A percentile compares a stretch with the other conserved stretches of the same genome.
Evolutionary conservation across 179 eudicot species (phyloP).

Genomic region (Camellia oleifera): DNA sequence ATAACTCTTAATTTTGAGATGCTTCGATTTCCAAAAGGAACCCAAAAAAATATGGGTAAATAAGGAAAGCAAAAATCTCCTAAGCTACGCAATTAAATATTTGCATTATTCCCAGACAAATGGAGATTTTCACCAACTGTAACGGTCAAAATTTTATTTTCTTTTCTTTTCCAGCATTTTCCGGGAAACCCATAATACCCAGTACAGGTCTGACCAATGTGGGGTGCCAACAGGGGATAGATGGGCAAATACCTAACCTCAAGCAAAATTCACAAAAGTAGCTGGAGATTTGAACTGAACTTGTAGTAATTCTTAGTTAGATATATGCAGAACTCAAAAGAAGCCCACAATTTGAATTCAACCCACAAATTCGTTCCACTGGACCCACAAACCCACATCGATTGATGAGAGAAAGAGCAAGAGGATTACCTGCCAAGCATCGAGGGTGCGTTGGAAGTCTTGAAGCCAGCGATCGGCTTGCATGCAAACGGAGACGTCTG

Average conservation of each 20-base stretch:
- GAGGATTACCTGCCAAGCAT: constrained; percentile 90
- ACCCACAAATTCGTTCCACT: not conserved
- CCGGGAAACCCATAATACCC: not conserved
- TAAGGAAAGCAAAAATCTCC: too few relatives aligned
- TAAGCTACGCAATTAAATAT: not conserved
- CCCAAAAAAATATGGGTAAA: too few relatives aligned
- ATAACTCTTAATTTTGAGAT: not conserved
- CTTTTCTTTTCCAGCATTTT: not conserved
- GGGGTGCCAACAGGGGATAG: not conserved
- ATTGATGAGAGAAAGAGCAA: not conserved
- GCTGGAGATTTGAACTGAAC: too few relatives aligned
- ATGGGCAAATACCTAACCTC: constrained; percentile 1
- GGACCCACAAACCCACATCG: not conserved
- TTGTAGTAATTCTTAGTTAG: too few relatives aligned
- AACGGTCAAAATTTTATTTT: not conserved
- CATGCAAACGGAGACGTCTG: constrained; percentile 85
- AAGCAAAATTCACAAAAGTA: too few relatives aligned
- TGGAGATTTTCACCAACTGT: not conserved
- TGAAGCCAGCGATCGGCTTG: constrained; percentile 99
- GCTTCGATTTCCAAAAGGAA: too few relatives aligned
- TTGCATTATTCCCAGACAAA: not conserved
- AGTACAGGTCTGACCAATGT: not conserved
- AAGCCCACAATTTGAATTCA: constrained; percentile 6
- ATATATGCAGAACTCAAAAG: too few relatives aligned
- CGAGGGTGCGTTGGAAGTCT: constrained; percentile 83